A percentile compares a stretch with the other conserved stretches of the same genome.
Conservation (phyloP, 1,284 basidiomycete species). For the Fomes fomentarius region DNA sequence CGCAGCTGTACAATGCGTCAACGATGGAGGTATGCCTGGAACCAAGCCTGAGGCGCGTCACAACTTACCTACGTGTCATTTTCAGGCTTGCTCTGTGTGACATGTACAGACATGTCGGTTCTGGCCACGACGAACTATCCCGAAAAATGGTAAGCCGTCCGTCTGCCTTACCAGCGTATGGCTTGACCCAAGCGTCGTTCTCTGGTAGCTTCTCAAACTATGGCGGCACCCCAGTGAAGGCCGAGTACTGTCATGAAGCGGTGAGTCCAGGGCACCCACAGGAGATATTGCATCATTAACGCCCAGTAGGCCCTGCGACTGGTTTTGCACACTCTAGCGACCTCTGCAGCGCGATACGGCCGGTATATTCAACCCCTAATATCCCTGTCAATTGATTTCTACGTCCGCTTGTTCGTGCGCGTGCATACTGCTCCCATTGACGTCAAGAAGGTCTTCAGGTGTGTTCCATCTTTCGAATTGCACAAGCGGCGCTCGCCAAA, state of each 20-base stretch:
- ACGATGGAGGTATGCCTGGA: conserved; percentile 73
- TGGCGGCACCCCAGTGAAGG: conserved; percentile 90
- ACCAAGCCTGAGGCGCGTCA: not conserved
- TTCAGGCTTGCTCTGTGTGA: conserved; percentile 89
- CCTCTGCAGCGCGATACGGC: conserved; percentile 90
- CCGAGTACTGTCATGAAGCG: conserved; percentile 94
- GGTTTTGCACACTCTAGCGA: conserved; percentile 85
- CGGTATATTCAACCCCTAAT: conserved; percentile 91
- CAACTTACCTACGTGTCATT: not conserved
- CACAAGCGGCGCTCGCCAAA: conserved; percentile 8
- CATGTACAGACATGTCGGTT: conserved; percentile 95
- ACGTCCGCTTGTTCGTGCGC: conserved; percentile 91
- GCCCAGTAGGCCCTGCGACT: conserved; percentile 88
- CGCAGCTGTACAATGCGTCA: conserved; percentile 90
- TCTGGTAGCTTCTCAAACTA: conserved; percentile 88
- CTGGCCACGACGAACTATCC: conserved; percentile 94
- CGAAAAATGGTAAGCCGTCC: conserved; percentile 81
- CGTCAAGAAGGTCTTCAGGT: conserved; percentile 87
- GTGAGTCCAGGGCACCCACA: no score
- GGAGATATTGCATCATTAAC: no score
- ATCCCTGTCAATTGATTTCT: conserved; percentile 97
- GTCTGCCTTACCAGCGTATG: not conserved
- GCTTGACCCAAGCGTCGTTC: not conserved
- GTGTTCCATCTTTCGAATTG: conserved; percentile 29
- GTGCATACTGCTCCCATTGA: conserved; percentile 80